Percentiles rank a stretch among this genome's conserved stretches.
Evolutionary conservation across 345 rosid genomes (phyloP).

Genomic region (Gossypium ekmanianum): DNA sequence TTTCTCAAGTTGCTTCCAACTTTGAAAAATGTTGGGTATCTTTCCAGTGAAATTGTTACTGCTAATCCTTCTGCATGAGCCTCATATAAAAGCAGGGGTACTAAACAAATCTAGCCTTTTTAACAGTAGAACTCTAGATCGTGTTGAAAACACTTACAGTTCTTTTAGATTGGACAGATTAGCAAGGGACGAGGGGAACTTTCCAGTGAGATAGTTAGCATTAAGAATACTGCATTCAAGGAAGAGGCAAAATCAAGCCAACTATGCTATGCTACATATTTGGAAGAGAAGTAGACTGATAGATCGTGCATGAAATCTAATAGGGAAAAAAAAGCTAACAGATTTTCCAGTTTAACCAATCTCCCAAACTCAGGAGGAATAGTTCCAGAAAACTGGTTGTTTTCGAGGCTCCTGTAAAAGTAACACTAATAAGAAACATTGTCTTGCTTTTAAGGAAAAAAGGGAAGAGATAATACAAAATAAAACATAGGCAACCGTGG

Average conservation of each 20-base stretch:
- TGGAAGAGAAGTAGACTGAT: not conserved
- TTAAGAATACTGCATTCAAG: slow-evolving; percentile 14
- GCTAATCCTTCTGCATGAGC: slow-evolving; percentile 16
- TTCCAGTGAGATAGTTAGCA: slow-evolving; percentile 14
- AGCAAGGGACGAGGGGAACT: slow-evolving; percentile 9
- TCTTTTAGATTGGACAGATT: slow-evolving; percentile 19
- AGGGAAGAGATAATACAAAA: not conserved
- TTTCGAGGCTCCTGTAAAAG: slow-evolving; percentile 17
- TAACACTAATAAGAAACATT: not conserved
- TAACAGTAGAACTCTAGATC: not conserved
- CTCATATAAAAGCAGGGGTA: not conserved
- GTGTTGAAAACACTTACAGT: not conserved
- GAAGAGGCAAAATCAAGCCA: not conserved
- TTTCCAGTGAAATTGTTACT: slow-evolving; percentile 21
- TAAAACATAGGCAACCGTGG: not conserved
- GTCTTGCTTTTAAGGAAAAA: not conserved
- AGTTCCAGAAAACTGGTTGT: slow-evolving; percentile 18
- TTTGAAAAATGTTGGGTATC: slow-evolving; percentile 13
- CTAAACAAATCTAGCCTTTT: not conserved
- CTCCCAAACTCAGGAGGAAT: slow-evolving; percentile 18
- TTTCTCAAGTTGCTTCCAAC: slow-evolving; percentile 14
- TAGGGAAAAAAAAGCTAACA: slow-evolving; percentile 9
- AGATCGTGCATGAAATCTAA: not conserved
- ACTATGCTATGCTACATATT: not conserved
- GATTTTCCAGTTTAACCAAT: slow-evolving; percentile 15